Evolutionary conservation across 441 rosid species (phyloP), one percentile per base, ranked within the genome.

Genomic region (Raphanus hybrid): DNA sequence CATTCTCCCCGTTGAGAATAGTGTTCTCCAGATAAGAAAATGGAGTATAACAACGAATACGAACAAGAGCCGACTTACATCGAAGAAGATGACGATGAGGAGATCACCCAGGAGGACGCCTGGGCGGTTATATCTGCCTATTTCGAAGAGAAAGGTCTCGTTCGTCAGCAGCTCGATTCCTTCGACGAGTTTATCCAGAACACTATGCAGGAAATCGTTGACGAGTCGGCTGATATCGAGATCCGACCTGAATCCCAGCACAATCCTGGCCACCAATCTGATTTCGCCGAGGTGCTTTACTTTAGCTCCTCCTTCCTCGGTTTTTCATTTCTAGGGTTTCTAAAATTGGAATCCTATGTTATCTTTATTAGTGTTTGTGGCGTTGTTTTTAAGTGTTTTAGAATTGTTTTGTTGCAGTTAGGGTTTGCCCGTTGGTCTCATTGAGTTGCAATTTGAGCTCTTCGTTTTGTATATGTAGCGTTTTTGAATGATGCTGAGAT

Each of bases 51-150:
- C 12, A 54, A 54, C 59, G 93, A 91, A 77, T 90, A 87, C 83
- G 92, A 87, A 70, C 90, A 69, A 34, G 91, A 87, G 32, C 88
- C 75, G 27, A 78, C 75, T 77, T 88, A 91, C 0, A 89, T 83
- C 4, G 82, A 78, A 0, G 83, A 80, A 9, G 77, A 80, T 39
- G 80, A 80, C 5, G 94, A 89, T 3, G 96, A 88, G 23, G 95
- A 93, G 8, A 96, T 96, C 67, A 90, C 97, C 0, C 97, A 93
- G 82, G 98, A 96, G 71, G 98, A 96, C 61, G 97, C 97, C 0
- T 93, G 97, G 97, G 93, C 97, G 0, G 98, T 96, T 6, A 93
- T 93, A 52, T 96, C 97, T 1, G 95, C 99, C 10, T 96, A 93
- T 59, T 96, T 96, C 80, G 97, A 96, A 79, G 98, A 93, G 75